A percentile compares a stretch with the other conserved stretches of the same genome.
phyloP scores from a whole-genome alignment of 2,329 filamentous ascomycete species.

The Penicillium occitanis region DNA sequence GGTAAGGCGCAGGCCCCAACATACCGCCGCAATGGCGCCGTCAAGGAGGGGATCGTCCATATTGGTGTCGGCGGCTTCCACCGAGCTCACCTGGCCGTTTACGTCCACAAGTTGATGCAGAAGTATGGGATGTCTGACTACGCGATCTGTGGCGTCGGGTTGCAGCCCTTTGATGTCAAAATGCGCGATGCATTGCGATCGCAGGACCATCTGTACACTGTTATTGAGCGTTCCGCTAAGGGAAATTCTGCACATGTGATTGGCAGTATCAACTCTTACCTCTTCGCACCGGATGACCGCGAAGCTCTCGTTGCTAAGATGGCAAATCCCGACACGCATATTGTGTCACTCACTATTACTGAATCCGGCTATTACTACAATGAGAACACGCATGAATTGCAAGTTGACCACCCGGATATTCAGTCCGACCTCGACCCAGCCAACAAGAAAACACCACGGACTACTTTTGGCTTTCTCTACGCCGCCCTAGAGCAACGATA shows the following conservation, averaged over 20 bases:
- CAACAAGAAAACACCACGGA: conserved; percentile 47
- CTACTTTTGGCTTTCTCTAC: conserved; percentile 56
- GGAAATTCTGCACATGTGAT: conserved; percentile 52
- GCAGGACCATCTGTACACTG: conserved; percentile 56
- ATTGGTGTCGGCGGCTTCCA: conserved; percentile 58
- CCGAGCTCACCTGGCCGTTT: conserved; percentile 55
- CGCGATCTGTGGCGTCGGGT: conserved; percentile 55
- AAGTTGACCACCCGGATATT: conserved; percentile 52
- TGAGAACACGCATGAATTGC: conserved; percentile 57
- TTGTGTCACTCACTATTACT: conserved; percentile 58
- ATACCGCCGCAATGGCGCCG: conserved; percentile 45
- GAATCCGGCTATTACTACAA: conserved; percentile 60
- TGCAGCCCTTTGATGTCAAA: conserved; percentile 51
- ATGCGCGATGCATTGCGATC: conserved; percentile 53
- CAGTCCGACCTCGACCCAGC: conserved; percentile 47
- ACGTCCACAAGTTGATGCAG: conserved; percentile 52
- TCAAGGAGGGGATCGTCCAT: conserved; percentile 58
- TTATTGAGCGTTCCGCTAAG: conserved; percentile 55
- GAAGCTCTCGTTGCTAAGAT: conserved; percentile 57
- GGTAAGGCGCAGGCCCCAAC: conserved; percentile 33
- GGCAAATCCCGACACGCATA: conserved; percentile 55
- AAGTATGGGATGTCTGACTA: conserved; percentile 49
- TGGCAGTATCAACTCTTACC: conserved; percentile 55
- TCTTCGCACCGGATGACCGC: conserved; percentile 54
- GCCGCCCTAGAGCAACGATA: conserved; percentile 51